Percentiles rank a stretch among this genome's conserved stretches.
Evolutionary conservation across 2,329 filamentous ascomycete species (phyloP).

Genomic region (Nemania sp.): DNA sequence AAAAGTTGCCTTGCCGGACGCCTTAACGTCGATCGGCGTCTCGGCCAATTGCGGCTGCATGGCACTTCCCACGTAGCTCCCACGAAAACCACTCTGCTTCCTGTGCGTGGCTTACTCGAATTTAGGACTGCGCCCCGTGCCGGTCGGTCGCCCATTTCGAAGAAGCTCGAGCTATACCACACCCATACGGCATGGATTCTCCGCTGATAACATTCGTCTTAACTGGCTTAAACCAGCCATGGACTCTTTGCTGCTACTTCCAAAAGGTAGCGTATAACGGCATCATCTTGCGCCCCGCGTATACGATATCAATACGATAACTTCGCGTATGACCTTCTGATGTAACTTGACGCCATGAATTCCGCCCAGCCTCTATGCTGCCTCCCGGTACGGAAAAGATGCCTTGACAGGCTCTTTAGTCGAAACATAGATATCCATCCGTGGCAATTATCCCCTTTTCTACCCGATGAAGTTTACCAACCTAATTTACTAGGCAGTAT

Average conservation of each 20-base stretch:
- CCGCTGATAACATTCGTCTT: neutral
- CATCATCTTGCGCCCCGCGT: slow-evolving; percentile 3
- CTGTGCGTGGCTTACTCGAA: neutral
- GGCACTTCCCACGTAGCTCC: neutral
- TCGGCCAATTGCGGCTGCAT: slow-evolving; percentile 12
- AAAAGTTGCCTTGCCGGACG: slow-evolving; percentile 24
- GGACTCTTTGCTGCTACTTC: neutral
- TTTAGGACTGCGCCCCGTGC: neutral
- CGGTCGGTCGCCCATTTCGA: neutral
- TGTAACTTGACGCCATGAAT: slow-evolving; percentile 5
- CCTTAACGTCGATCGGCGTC: slow-evolving; percentile 12
- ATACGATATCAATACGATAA: slow-evolving; percentile 23
- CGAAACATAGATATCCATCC: neutral
- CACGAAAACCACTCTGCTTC: neutral
- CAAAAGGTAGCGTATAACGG: no score
- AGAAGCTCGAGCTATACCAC: neutral
- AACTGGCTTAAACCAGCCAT: neutral
- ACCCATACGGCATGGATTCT: neutral
- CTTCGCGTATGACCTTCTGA: neutral
- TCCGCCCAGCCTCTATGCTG: slow-evolving; percentile 4
- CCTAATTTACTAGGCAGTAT: neutral
- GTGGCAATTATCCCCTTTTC: neutral
- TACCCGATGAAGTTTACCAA: neutral
- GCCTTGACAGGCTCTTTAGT: neutral
- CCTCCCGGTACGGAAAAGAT: neutral